phyloP scores from a whole-genome alignment of 768 basidiomycete genomes.

The Mycena metata region DNA sequence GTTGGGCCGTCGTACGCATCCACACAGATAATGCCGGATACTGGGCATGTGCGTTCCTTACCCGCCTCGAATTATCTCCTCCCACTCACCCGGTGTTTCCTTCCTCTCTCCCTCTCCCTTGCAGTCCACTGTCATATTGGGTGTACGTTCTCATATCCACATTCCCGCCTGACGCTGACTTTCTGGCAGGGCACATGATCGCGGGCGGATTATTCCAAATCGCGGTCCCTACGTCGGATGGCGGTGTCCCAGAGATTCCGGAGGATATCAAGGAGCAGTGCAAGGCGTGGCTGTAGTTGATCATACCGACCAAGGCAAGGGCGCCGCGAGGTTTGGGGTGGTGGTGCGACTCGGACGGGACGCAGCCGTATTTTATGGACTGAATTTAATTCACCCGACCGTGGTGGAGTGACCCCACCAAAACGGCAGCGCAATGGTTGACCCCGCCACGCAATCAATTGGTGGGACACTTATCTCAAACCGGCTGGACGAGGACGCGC shows the following conservation, averaged over 20 bases:
- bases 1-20: constrained; percentile 2
- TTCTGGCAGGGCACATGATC: neutral
- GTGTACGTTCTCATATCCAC: neutral
- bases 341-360: no score
- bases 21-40: neutral
- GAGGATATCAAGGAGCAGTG: neutral
- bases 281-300: neutral
- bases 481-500: no score
- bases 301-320: no score
- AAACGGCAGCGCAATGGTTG: no score
- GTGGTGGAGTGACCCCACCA: no score
- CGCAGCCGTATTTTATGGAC: no score
- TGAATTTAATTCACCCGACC: no score
- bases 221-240: neutral
- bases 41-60: constrained; percentile 3
- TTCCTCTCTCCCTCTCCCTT: neutral
- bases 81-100: no score
- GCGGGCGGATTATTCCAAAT: constrained; percentile 6
- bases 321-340: no score
- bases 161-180: neutral
- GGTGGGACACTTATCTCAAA: no score
- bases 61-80: no score
- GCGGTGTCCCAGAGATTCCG: neutral
- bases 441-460: no score
- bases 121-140: constrained; percentile 7